Conservation (phyloP, 208 protist genomes). For the Acanthamoeba castellanii region DNA sequence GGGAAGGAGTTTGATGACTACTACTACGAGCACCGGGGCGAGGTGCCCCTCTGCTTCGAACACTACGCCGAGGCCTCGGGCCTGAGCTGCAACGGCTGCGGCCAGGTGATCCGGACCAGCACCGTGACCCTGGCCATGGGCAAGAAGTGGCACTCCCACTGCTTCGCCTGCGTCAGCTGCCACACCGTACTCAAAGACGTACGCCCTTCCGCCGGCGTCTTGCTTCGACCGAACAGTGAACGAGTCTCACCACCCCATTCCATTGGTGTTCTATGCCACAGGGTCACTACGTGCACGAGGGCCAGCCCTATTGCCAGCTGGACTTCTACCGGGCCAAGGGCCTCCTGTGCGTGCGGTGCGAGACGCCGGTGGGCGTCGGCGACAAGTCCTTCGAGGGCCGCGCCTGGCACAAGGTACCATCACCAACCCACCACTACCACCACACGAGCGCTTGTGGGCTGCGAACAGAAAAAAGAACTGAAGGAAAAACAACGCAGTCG, state of each 20-base stretch:
- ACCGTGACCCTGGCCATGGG: conserved; percentile 47
- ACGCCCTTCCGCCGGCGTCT: background rate
- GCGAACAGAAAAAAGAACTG: no score
- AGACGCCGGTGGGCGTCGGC: conserved; percentile 3
- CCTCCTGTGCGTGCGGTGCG: conserved; percentile 38
- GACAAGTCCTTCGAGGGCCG: conserved; percentile 25
- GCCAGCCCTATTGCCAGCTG: conserved; percentile 44
- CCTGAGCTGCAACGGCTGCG: background rate
- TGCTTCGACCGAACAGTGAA: background rate
- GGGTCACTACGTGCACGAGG: conserved; percentile 54
- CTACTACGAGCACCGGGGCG: conserved; percentile 44
- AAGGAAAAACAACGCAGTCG: background rate
- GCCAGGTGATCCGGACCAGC: background rate
- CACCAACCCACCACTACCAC: background rate
- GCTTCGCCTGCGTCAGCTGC: conserved; percentile 40
- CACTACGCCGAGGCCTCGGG: conserved; percentile 26
- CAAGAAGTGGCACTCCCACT: conserved; percentile 64
- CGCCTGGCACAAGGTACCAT: conserved; percentile 39
- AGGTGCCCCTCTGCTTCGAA: conserved; percentile 33
- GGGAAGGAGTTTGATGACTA: conserved; percentile 32
- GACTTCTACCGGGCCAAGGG: conserved; percentile 34
- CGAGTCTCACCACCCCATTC: background rate
- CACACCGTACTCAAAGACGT: background rate
- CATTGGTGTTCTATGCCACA: background rate
- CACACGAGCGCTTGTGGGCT: background rate